Percentiles rank a stretch among this genome's conserved stretches.
Conservation (phyloP, 257 asterid species). For the Lycium ferocissimum region DNA sequence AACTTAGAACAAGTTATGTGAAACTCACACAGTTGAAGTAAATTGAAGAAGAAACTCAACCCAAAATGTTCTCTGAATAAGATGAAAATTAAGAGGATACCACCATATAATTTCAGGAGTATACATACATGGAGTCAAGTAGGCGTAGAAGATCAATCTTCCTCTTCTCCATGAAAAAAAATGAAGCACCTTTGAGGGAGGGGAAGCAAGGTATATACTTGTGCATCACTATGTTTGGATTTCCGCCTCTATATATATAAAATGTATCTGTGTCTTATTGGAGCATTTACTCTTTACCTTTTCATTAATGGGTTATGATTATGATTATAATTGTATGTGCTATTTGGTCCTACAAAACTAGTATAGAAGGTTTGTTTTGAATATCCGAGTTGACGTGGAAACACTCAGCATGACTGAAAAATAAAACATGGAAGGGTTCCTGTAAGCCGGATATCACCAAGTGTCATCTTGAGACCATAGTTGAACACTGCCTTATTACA, state of each 20-base stretch:
- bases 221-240: background rate
- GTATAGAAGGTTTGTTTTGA: slow-evolving; percentile 30
- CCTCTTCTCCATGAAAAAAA: background rate
- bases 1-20: background rate
- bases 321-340: slow-evolving; percentile 4
- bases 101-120: background rate
- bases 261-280: background rate
- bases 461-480: slow-evolving; percentile 78
- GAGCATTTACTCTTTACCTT: slow-evolving; percentile 34
- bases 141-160: background rate
- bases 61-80: background rate
- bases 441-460: slow-evolving; percentile 75
- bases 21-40: background rate
- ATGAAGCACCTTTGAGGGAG: background rate
- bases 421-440: slow-evolving; percentile 67
- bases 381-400: background rate
- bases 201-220: background rate
- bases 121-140: background rate
- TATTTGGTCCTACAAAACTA: slow-evolving; percentile 33
- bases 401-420: background rate
- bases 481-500: slow-evolving; percentile 74
- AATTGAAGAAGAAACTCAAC: background rate
- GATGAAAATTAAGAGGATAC: background rate
- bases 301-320: background rate
- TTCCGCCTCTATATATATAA: background rate